Percentiles rank a stretch among this genome's conserved stretches.
phyloP scores from a whole-genome alignment of 805 yeast species.

The Sugiyamaella qingdaonensis region DNA sequence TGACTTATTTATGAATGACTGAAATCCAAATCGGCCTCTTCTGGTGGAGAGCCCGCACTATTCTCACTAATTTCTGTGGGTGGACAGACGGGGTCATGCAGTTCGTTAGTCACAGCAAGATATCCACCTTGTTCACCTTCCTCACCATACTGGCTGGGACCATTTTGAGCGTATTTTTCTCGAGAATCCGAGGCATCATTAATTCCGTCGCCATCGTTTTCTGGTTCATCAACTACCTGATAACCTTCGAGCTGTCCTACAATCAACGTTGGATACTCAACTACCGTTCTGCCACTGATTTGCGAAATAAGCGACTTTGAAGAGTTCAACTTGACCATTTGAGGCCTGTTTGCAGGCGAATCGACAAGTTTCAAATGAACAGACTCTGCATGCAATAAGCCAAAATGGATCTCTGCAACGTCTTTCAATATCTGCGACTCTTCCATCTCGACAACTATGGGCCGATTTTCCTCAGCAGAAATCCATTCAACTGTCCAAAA shows the following conservation, averaged over 20 bases:
- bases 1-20: too few relatives aligned
- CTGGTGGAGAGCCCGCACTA: slow-evolving; percentile 44
- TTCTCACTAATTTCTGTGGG: slow-evolving; percentile 22
- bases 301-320: slow-evolving; percentile 41
- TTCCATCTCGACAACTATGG: neutral
- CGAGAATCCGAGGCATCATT: too few relatives aligned
- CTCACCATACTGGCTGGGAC: slow-evolving; percentile 3
- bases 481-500: slow-evolving; percentile 83
- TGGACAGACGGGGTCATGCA: slow-evolving; percentile 13
- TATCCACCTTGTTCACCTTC: slow-evolving; percentile 4
- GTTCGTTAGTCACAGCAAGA: neutral
- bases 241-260: neutral
- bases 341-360: slow-evolving; percentile 15
- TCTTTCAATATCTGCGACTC: slow-evolving; percentile 7
- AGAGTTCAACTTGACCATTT: slow-evolving; percentile 16
- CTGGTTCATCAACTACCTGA: neutral
- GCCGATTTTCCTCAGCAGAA: slow-evolving; percentile 33
- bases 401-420: neutral
- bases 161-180: neutral
- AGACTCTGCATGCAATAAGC: neutral
- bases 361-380: slow-evolving; percentile 22
- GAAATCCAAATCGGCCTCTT: slow-evolving; percentile 64
- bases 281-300: slow-evolving; percentile 54
- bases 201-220: slow-evolving; percentile 13
- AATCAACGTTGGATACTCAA: slow-evolving; percentile 68